Percentiles rank a stretch among this genome's conserved stretches.
Conservation (phyloP, 208 protist genomes). For the Entamoeba moshkovskii region DNA sequence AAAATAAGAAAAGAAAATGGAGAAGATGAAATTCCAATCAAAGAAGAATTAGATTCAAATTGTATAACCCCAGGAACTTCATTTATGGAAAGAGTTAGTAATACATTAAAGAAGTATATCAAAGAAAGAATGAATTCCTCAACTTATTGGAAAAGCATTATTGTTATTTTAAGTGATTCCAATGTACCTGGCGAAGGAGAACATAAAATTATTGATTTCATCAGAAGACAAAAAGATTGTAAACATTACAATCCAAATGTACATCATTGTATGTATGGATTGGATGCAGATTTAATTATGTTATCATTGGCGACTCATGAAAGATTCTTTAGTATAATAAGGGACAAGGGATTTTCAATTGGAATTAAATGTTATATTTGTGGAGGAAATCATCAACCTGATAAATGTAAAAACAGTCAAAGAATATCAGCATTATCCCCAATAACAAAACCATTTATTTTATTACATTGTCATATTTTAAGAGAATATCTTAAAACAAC, state of each 20-base stretch:
- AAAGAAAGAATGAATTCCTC: neutral
- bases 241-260: slow-evolving; percentile 7
- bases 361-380: neutral
- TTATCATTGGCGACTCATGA: slow-evolving; percentile 90
- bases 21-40: neutral
- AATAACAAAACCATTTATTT: neutral
- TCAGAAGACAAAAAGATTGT: slow-evolving; percentile 38
- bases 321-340: slow-evolving; percentile 35
- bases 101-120: neutral
- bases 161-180: slow-evolving; percentile 12
- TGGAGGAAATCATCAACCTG: neutral
- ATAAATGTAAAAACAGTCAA: neutral
- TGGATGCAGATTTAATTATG: slow-evolving; percentile 97
- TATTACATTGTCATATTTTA: slow-evolving; percentile 10
- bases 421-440: neutral
- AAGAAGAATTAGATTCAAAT: slow-evolving; percentile 10
- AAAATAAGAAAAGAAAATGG: neutral
- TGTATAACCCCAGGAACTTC: slow-evolving; percentile 28
- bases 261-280: slow-evolving; percentile 54
- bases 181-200: slow-evolving; percentile 83
- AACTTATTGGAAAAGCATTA: neutral
- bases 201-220: slow-evolving; percentile 76
- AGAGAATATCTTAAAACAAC: slow-evolving; percentile 20
- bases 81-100: slow-evolving; percentile 14
- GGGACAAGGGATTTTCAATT: neutral